These are phyloP conservation scores for Amanita rimosa DNA, from an alignment of 768 basidiomycete genomes.

Conservation along the genomic window DNA sequence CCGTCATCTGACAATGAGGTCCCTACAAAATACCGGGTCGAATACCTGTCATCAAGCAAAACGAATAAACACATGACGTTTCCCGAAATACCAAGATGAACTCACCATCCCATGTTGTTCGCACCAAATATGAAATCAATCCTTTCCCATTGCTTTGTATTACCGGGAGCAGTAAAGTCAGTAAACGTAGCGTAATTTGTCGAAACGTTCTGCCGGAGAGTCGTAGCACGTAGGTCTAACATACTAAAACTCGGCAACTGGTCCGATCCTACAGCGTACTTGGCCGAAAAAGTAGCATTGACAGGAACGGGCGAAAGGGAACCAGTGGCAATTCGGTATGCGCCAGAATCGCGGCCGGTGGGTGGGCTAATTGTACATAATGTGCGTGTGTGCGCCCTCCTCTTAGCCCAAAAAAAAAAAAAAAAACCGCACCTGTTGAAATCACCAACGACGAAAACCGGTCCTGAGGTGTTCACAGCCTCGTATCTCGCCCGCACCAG, in stretches of 20 bases:
- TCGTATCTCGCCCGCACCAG: conserved; percentile 39
- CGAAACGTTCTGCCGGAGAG: conserved; percentile 29
- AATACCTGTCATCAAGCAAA: conserved; percentile 18
- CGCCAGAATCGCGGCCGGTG: conserved; percentile 32
- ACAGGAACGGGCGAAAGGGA: conserved; percentile 25
- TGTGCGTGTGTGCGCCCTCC: too few species aligned
- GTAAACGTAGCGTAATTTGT: conserved; percentile 41
- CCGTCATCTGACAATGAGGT: conserved; percentile 37
- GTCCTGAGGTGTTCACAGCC: conserved; percentile 23
- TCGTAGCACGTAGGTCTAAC: conserved; percentile 31
- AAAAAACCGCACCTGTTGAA: conserved; percentile 48
- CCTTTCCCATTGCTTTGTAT: conserved; percentile 23
- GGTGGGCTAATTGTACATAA: conserved; percentile 27
- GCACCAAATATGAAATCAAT: conserved; percentile 48
- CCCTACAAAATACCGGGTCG: conserved; percentile 25
- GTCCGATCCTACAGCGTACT: conserved; percentile 23
- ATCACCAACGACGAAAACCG: conserved; percentile 41
- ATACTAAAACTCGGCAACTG: conserved; percentile 26
- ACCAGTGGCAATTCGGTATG: conserved; percentile 41
- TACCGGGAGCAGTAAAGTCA: conserved; percentile 31
- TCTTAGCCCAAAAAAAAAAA: too few species aligned
- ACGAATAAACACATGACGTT: not conserved
- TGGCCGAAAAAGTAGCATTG: conserved; percentile 28
- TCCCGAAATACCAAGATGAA: not conserved
- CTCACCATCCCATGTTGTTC: conserved; percentile 33